phyloP scores from a whole-genome alignment of 2,329 filamentous ascomycete genomes.

The Epichloe brachyelytri region DNA sequence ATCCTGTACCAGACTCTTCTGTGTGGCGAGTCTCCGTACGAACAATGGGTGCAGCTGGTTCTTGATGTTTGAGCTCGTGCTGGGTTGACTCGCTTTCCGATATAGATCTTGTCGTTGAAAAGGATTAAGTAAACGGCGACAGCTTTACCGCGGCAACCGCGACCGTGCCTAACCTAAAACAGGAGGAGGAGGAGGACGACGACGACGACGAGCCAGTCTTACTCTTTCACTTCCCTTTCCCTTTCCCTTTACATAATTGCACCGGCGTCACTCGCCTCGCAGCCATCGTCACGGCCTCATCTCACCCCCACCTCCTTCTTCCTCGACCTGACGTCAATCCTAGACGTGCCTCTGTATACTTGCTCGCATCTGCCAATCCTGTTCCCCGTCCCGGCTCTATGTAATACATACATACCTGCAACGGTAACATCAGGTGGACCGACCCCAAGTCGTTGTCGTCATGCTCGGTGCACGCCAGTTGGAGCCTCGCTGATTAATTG shows the following conservation, averaged over 20 bases:
- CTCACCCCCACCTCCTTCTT: neutral
- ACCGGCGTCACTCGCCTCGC: neutral
- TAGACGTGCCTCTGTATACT: neutral
- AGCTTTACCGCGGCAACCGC: constrained; percentile 1
- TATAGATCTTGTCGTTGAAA: no score
- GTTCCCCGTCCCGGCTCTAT: neutral
- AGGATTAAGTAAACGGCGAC: neutral
- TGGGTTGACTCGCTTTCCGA: no score
- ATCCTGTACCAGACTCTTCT: no score
- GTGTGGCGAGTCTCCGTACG: no score
- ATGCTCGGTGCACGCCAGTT: neutral
- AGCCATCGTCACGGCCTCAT: neutral
- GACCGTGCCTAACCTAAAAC: neutral
- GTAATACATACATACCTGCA: neutral
- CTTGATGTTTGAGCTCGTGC: no score
- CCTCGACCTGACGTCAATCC: neutral
- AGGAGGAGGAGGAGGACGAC: neutral
- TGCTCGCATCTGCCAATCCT: neutral
- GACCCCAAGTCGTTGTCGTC: neutral
- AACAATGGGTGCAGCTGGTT: no score
- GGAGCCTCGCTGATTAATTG: constrained; percentile 22
- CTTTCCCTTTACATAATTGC: neutral
- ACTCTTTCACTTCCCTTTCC: neutral
- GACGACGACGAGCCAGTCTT: neutral
- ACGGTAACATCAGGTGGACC: neutral